Conservation (phyloP, 257 asterid genomes). For the Primulina tabacum region DNA sequence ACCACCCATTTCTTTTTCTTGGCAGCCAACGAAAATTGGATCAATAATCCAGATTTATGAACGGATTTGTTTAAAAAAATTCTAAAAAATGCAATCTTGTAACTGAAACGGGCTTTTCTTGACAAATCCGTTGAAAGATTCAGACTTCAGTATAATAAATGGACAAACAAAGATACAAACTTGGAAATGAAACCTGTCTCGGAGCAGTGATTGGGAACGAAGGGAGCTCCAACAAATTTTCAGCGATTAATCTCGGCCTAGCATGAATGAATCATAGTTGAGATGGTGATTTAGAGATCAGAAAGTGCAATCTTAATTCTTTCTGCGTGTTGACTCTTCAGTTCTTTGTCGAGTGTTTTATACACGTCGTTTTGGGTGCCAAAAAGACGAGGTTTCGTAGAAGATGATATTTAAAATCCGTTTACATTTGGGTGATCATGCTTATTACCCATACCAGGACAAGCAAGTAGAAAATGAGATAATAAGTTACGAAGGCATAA, state of each 20-base stretch:
- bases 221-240: background rate
- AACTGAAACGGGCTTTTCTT: background rate
- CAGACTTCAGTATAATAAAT: background rate
- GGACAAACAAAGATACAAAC: background rate
- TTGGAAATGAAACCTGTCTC: background rate
- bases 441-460: too few relatives aligned
- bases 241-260: background rate
- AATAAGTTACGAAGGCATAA: too few relatives aligned
- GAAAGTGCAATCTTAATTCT: background rate
- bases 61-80: background rate
- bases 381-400: too few relatives aligned
- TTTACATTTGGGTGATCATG: too few relatives aligned
- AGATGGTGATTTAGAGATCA: background rate
- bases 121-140: background rate
- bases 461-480: too few relatives aligned
- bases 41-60: constrained; percentile 20
- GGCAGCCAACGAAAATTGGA: background rate
- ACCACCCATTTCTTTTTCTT: constrained; percentile 43
- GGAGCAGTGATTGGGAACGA: background rate
- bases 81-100: background rate
- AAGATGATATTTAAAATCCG: too few relatives aligned
- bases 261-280: background rate
- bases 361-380: background rate
- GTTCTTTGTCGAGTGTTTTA: background rate
- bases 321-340: background rate